Percentiles rank a stretch among this genome's conserved stretches.
These are phyloP conservation scores for Conticribra guillardii DNA, from an alignment of 108 stramenopile genomes.

Conservation along the genomic window DNA sequence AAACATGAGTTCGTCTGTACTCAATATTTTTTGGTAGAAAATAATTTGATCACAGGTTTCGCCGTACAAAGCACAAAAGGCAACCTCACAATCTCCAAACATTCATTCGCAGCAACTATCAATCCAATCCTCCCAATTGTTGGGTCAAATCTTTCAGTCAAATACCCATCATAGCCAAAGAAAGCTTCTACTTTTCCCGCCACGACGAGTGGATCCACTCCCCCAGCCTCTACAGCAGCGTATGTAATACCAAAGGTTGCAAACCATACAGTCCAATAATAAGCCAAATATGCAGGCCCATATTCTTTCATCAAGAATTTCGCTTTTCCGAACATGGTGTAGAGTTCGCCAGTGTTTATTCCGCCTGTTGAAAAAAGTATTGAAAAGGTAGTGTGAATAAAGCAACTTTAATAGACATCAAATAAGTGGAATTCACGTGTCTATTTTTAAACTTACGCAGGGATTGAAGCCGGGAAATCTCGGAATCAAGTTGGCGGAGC, in stretches of 20 bases:
- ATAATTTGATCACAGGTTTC: slow-evolving; percentile 77
- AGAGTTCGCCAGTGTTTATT: slow-evolving; percentile 89
- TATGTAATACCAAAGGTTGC: slow-evolving; percentile 69
- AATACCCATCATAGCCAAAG: slow-evolving; percentile 53
- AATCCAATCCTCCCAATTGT: slow-evolving; percentile 78
- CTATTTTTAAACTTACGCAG: slow-evolving; percentile 28
- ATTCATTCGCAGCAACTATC: slow-evolving; percentile 78
- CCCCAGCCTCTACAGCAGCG: slow-evolving; percentile 71
- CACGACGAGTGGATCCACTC: slow-evolving; percentile 73
- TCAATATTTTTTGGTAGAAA: slow-evolving; percentile 22
- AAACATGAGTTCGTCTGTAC: neutral
- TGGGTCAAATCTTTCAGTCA: slow-evolving; percentile 72
- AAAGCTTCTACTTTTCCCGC: slow-evolving; percentile 60
- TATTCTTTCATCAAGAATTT: slow-evolving; percentile 81
- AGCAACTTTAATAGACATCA: neutral
- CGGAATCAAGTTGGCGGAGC: slow-evolving; percentile 72
- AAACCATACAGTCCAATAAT: slow-evolving; percentile 81
- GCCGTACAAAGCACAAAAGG: slow-evolving; percentile 87
- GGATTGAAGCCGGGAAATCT: slow-evolving; percentile 73
- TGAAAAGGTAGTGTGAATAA: neutral
- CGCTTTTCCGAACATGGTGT: slow-evolving; percentile 81
- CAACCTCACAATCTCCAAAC: slow-evolving; percentile 80
- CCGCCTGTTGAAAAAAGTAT: slow-evolving; percentile 9
- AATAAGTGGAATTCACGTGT: neutral
- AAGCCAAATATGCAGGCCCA: slow-evolving; percentile 77